Evolutionary conservation across 345 rosid species (phyloP).

Genomic region (Ceriops zippeliana): DNA sequence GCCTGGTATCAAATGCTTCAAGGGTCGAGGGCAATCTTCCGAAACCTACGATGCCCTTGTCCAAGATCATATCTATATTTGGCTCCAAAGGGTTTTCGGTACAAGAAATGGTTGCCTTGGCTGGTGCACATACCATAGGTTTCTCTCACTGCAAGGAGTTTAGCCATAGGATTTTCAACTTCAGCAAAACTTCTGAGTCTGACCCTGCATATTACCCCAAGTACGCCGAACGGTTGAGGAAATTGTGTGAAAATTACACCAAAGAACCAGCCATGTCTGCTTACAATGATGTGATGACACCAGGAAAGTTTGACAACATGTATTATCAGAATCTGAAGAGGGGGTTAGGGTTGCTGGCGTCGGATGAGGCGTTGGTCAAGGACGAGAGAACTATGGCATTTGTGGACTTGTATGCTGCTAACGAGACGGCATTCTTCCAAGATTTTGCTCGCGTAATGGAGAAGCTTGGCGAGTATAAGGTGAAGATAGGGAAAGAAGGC

Average conservation of each 20-base stretch:
- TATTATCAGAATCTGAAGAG: slow-evolving; percentile 40
- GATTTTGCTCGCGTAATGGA: slow-evolving; percentile 48
- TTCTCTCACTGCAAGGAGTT: slow-evolving; percentile 59
- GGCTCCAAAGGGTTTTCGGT: slow-evolving; percentile 9
- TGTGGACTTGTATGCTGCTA: slow-evolving; percentile 37
- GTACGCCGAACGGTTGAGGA: slow-evolving; percentile 39
- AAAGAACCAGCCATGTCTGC: slow-evolving; percentile 40
- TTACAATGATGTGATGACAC: slow-evolving; percentile 55
- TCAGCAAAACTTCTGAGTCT: slow-evolving; percentile 17
- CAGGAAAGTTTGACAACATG: slow-evolving; percentile 52
- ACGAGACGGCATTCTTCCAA: slow-evolving; percentile 39
- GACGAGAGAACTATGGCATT: slow-evolving; percentile 35
- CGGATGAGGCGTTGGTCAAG: slow-evolving; percentile 31
- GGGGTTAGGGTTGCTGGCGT: slow-evolving; percentile 40
- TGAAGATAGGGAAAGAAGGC: slow-evolving; percentile 42
- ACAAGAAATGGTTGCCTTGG: slow-evolving; percentile 21
- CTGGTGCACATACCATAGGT: slow-evolving; percentile 50
- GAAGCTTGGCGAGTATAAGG: slow-evolving; percentile 37
- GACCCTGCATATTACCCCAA: slow-evolving; percentile 37
- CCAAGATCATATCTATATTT: slow-evolving; percentile 9
- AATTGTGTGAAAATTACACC: slow-evolving; percentile 32
- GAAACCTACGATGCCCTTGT: slow-evolving; percentile 6
- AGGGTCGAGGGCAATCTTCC: slow-evolving; percentile 8
- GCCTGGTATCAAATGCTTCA: slow-evolving; percentile 2
- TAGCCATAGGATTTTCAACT: slow-evolving; percentile 29